Conservation (phyloP, 2,329 filamentous ascomycete genomes). For the Sphaceloma murrayae region DNA sequence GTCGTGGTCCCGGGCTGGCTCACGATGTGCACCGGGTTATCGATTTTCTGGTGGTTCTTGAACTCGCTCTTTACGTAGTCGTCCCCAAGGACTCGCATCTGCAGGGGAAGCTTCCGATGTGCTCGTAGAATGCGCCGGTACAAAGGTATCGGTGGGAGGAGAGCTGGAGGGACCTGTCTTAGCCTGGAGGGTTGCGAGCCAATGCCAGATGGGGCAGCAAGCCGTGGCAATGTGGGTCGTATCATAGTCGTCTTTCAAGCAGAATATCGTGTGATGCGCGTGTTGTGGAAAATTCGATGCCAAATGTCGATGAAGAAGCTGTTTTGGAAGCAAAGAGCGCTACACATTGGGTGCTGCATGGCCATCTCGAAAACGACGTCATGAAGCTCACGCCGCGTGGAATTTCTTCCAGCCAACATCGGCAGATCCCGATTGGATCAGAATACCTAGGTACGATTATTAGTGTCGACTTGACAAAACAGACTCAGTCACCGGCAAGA, state of each 20-base stretch:
- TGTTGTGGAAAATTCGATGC: too few species aligned
- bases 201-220: slow-evolving; percentile 28
- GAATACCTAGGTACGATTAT: too few species aligned
- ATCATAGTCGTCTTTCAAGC: background rate
- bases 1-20: too few species aligned
- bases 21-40: slow-evolving; percentile 89
- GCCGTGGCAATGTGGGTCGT: slow-evolving; percentile 18
- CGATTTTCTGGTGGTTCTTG: slow-evolving; percentile 67
- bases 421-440: too few species aligned
- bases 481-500: too few species aligned
- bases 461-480: too few species aligned
- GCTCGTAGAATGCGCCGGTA: slow-evolving; percentile 81
- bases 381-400: slow-evolving; percentile 10
- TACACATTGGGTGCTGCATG: too few species aligned
- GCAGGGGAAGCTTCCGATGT: slow-evolving; percentile 65
- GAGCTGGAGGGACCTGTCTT: slow-evolving; percentile 48
- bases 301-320: too few species aligned
- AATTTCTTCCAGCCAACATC: background rate
- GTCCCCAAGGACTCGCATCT: slow-evolving; percentile 76
- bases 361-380: slow-evolving; percentile 9
- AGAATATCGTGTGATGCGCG: too few species aligned
- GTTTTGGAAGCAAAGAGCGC: too few species aligned
- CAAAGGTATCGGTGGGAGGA: slow-evolving; percentile 78
- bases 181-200: slow-evolving; percentile 29
- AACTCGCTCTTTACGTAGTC: slow-evolving; percentile 93